A percentile compares a stretch with the other conserved stretches of the same genome.
Evolutionary conservation across 371 early-diverging fungal species (phyloP).

Genomic region (Dichotomocladium elegans): DNA sequence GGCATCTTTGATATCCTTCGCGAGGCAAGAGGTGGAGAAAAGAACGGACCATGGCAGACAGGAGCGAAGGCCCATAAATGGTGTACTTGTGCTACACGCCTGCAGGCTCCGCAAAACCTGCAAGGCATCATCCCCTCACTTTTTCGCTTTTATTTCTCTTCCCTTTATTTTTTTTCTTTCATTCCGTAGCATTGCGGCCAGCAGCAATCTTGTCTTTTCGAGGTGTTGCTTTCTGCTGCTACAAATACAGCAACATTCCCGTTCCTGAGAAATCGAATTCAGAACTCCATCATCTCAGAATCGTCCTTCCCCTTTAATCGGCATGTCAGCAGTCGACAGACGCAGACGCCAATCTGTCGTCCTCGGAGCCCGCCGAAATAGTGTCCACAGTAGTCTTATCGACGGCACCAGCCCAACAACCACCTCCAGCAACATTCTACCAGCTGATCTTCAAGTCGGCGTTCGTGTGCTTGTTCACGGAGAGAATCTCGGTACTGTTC

Average conservation of each 20-base stretch:
- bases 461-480: slow-evolving; percentile 63
- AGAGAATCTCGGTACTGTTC: slow-evolving; percentile 53
- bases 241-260: neutral
- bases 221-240: neutral
- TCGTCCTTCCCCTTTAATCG: neutral
- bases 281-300: neutral
- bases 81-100: no score
- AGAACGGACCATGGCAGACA: no score
- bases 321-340: slow-evolving; percentile 10
- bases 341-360: slow-evolving; percentile 11
- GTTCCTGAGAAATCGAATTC: neutral
- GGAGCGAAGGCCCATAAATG: no score
- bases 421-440: slow-evolving; percentile 1
- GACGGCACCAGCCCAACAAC: neutral
- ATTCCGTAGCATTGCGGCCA: neutral
- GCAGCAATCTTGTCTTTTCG: neutral
- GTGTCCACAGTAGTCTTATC: slow-evolving; percentile 7
- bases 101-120: no score
- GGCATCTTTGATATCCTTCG: no score
- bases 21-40: no score
- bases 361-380: slow-evolving; percentile 11
- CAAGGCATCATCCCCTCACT: neutral
- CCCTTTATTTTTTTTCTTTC: neutral
- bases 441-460: slow-evolving; percentile 25
- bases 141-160: neutral